Evolutionary conservation across 2,329 filamentous ascomycete species (phyloP).

Genomic region (Scortechinia acanthostroma): DNA sequence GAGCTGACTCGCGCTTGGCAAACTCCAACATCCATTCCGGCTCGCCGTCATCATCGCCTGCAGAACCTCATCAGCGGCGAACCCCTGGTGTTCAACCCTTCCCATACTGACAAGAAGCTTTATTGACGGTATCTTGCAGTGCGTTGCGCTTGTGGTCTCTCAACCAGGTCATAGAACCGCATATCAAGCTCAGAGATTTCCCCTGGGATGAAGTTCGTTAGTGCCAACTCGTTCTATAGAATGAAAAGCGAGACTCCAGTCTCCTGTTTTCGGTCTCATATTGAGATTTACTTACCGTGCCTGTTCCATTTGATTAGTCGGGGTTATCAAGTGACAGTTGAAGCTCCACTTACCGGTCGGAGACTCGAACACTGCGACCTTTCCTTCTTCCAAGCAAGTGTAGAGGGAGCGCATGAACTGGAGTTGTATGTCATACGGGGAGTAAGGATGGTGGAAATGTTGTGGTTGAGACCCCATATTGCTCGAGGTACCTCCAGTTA

Average conservation of each 20-base stretch:
- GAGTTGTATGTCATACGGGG: conserved; percentile 64
- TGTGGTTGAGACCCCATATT: conserved; percentile 8
- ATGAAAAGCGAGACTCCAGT: too few species aligned
- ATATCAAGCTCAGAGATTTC: conserved; percentile 69
- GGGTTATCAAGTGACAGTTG: background rate
- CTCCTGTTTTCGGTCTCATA: conserved; percentile 1
- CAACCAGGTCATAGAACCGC: conserved; percentile 66
- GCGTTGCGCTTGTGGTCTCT: conserved; percentile 54
- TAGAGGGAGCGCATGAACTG: conserved; percentile 68
- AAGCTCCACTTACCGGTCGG: conserved; percentile 47
- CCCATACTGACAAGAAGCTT: conserved; percentile 23
- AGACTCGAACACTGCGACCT: conserved; percentile 67
- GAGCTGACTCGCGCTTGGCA: conserved; percentile 44
- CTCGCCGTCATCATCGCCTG: conserved; percentile 42
- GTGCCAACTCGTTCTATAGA: too few species aligned
- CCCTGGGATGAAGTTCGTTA: conserved; percentile 41
- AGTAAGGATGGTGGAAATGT: conserved; percentile 64
- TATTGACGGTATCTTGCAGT: conserved; percentile 38
- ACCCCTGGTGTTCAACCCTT: conserved; percentile 9
- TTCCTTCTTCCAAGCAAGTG: conserved; percentile 55
- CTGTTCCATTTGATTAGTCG: conserved; percentile 12
- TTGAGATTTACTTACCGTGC: conserved; percentile 24
- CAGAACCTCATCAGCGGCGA: conserved; percentile 8
- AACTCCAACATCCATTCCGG: conserved; percentile 67
- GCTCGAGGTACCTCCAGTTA: too few species aligned